These are phyloP conservation scores for Leucogyrophana mollusca DNA, from an alignment of 768 basidiomycete genomes.

Conservation along the genomic window DNA sequence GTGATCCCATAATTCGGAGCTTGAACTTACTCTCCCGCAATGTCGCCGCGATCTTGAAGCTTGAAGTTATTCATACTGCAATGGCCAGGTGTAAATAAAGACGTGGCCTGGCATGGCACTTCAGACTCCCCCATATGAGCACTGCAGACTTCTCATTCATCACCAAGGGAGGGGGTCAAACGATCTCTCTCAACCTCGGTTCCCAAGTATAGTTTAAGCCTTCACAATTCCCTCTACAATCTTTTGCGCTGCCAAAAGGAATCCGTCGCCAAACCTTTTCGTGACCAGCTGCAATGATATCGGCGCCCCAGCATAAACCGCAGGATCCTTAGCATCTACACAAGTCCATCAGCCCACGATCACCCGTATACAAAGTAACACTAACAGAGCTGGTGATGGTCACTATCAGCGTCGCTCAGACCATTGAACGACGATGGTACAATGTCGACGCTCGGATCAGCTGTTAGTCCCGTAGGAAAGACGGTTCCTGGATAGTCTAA, in stretches of 20 bases:
- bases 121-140: too few species aligned
- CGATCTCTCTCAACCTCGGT: too few species aligned
- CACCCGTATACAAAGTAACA: too few species aligned
- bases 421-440: not conserved
- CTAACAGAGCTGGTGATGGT: not conserved
- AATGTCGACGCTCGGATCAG: not conserved
- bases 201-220: too few species aligned
- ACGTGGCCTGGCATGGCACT: too few species aligned
- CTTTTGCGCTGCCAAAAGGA: not conserved
- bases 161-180: too few species aligned
- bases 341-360: not conserved
- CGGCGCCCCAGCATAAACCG: not conserved
- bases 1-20: too few species aligned
- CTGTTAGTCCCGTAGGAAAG: conserved; percentile 31
- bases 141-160: too few species aligned
- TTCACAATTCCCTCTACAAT: not conserved
- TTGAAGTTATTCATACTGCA: too few species aligned
- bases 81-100: too few species aligned
- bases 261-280: not conserved
- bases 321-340: not conserved
- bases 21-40: too few species aligned
- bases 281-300: not conserved
- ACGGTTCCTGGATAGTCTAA: conserved; percentile 35
- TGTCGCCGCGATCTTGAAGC: too few species aligned
- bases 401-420: not conserved